A percentile compares a stretch with the other conserved stretches of the same genome.
Conservation (phyloP, 2,329 filamentous ascomycete species). For the Neofusicoccum ribis region DNA sequence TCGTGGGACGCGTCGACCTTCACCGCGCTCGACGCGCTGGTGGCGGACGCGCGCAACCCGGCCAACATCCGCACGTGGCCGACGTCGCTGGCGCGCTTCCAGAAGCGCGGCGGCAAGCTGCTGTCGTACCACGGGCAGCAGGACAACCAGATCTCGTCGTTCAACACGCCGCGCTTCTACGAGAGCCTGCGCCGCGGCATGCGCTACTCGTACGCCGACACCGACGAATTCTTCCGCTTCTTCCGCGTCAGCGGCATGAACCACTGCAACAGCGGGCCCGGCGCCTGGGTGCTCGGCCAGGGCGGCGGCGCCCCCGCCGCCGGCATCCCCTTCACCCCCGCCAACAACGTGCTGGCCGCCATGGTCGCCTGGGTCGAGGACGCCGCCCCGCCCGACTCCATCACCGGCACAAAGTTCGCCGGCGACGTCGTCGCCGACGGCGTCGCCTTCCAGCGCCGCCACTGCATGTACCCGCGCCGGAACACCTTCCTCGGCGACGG, state of each 20-base stretch:
- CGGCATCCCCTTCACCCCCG: slow-evolving; percentile 36
- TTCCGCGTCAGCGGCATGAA: slow-evolving; percentile 55
- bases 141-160: slow-evolving; percentile 48
- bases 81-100: slow-evolving; percentile 40
- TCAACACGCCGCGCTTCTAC: slow-evolving; percentile 51
- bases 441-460: slow-evolving; percentile 24
- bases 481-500: slow-evolving; percentile 38
- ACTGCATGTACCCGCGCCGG: slow-evolving; percentile 39
- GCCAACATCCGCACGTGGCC: slow-evolving; percentile 42
- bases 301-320: slow-evolving; percentile 24
- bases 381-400: slow-evolving; percentile 41
- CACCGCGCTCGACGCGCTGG: slow-evolving; percentile 41
- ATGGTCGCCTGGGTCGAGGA: slow-evolving; percentile 51
- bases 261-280: slow-evolving; percentile 53
- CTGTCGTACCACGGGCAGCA: slow-evolving; percentile 48
- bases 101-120: slow-evolving; percentile 45
- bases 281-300: slow-evolving; percentile 43
- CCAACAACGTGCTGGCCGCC: slow-evolving; percentile 49
- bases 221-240: slow-evolving; percentile 51
- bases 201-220: slow-evolving; percentile 30
- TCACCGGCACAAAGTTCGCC: slow-evolving; percentile 30
- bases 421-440: slow-evolving; percentile 27
- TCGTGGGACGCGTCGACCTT: slow-evolving; percentile 45
- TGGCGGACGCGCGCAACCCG: slow-evolving; percentile 42
- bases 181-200: slow-evolving; percentile 48